Evolutionary conservation across 495 filamentous ascomycete species (phyloP).

Genomic region (Tetracladium setigerum): DNA sequence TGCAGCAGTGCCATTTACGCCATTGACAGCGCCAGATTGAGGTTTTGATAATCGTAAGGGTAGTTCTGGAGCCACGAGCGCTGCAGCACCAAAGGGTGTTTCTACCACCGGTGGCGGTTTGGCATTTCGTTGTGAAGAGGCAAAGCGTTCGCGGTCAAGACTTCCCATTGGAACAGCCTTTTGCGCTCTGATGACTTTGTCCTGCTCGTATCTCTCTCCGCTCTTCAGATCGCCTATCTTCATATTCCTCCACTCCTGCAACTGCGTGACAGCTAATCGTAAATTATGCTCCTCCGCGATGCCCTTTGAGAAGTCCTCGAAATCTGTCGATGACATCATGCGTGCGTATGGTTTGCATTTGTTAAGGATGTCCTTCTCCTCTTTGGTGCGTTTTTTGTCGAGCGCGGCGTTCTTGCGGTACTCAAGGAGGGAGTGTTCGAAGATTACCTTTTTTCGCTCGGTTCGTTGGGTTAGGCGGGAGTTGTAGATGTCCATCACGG

Average conservation of each 20-base stretch:
- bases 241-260: constrained; percentile 89
- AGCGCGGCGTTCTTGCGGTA: constrained; percentile 78
- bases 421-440: constrained; percentile 87
- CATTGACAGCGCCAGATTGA: constrained; percentile 20
- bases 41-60: constrained; percentile 47
- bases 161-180: constrained; percentile 62
- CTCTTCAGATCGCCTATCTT: constrained; percentile 74
- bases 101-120: constrained; percentile 57
- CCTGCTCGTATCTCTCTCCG: constrained; percentile 91
- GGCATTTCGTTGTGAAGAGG: constrained; percentile 45
- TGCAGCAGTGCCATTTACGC: constrained; percentile 24
- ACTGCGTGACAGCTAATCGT: constrained; percentile 77
- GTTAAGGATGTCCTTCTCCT: constrained; percentile 82
- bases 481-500: constrained; percentile 98
- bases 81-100: constrained; percentile 58
- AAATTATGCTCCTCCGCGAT: constrained; percentile 87
- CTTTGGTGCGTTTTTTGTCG: constrained; percentile 94
- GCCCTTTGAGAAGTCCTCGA: constrained; percentile 73
- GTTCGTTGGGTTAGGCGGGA: constrained; percentile 80
- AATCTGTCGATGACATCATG: constrained; percentile 93
- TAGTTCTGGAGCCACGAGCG: constrained; percentile 71
- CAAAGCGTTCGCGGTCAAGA: constrained; percentile 71
- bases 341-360: constrained; percentile 93
- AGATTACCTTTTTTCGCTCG: constrained; percentile 95
- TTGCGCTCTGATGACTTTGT: constrained; percentile 72